phyloP scores from a whole-genome alignment of 345 rosid genomes.

The Rhizophora apiculata region DNA sequence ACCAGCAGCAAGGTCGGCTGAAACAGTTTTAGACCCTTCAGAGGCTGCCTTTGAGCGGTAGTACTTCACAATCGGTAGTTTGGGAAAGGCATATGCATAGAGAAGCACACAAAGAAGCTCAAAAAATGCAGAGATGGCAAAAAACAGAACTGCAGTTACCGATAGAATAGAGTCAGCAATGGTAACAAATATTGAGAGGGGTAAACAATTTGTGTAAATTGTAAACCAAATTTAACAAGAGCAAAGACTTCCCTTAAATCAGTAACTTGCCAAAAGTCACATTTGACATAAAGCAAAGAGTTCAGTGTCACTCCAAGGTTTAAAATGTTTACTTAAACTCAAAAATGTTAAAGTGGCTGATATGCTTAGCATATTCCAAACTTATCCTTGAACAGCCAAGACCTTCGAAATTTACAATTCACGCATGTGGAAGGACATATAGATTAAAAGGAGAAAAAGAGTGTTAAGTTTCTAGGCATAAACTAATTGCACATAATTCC shows the following conservation, averaged over 20 bases:
- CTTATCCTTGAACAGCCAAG: no score
- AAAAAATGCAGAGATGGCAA: conserved; percentile 52
- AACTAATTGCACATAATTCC: no score
- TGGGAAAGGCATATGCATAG: conserved; percentile 56
- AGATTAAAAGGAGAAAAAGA: no score
- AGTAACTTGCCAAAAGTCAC: not conserved
- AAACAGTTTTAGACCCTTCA: conserved; percentile 79
- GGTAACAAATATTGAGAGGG: not conserved
- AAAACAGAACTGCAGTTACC: conserved; percentile 49
- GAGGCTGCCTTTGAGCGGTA: conserved; percentile 79
- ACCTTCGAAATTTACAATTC: no score
- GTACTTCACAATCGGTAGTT: conserved; percentile 74
- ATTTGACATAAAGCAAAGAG: no score
- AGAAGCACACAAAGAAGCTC: conserved; percentile 65
- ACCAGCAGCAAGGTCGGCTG: conserved; percentile 75
- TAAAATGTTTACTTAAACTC: no score
- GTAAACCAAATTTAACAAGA: not conserved
- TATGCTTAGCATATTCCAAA: no score
- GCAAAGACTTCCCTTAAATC: not conserved
- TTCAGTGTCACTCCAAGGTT: no score
- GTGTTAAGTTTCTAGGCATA: no score
- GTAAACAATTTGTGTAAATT: no score
- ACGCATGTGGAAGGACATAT: no score
- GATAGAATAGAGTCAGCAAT: not conserved
- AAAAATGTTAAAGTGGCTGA: no score